phyloP scores from a whole-genome alignment of 139 green algal genomes.

The Dunaliella sp. region DNA sequence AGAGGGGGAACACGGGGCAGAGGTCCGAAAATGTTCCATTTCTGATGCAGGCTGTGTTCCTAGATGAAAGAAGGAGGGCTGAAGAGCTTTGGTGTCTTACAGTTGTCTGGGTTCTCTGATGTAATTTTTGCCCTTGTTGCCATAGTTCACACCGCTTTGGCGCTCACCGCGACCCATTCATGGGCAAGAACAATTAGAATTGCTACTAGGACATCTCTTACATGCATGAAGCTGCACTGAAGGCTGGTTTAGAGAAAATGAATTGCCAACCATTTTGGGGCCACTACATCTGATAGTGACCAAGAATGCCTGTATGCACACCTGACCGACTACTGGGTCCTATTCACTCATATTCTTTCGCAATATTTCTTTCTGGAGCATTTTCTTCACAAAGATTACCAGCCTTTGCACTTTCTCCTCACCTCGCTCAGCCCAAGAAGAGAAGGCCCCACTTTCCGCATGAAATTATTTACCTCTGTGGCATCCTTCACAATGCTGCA shows the following conservation, averaged over 20 bases:
- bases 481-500: constrained; percentile 43
- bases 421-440: constrained; percentile 21
- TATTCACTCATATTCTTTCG: background rate
- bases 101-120: too few species aligned
- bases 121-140: too few species aligned
- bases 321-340: background rate
- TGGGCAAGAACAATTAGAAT: too few species aligned
- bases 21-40: too few species aligned
- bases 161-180: too few species aligned
- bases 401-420: background rate
- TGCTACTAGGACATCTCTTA: too few species aligned
- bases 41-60: too few species aligned
- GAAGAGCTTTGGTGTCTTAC: too few species aligned
- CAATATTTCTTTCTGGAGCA: background rate
- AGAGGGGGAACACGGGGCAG: too few species aligned
- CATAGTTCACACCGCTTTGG: too few species aligned
- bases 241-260: background rate
- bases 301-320: background rate
- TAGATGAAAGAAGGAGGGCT: too few species aligned
- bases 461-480: constrained; percentile 36
- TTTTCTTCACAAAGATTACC: background rate
- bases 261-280: background rate
- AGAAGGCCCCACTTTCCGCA: constrained; percentile 25
- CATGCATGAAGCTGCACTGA: too few species aligned
- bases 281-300: background rate